Base-by-base conservation (phyloP, 2,329 filamentous ascomycete genomes). In the Bipolaris gigantea region DNA sequence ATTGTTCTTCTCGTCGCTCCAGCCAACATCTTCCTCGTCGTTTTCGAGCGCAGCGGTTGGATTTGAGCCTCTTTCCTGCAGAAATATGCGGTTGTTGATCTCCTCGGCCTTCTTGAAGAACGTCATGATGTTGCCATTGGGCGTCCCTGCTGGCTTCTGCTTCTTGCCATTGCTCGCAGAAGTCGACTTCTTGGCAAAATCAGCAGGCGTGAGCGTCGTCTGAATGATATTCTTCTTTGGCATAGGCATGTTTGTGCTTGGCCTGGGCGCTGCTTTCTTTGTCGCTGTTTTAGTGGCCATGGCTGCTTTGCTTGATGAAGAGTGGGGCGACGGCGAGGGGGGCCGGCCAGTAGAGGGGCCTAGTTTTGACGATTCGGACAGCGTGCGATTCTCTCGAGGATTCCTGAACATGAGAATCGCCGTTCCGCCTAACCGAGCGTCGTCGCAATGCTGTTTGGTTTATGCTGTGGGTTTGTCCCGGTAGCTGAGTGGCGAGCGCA, bases 41-140 rank as follows among this genome's bases (percentile, higher is more conserved):
- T 62, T 62, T 10, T 60, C 64, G 13, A 73, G 57, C 23, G 50
- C 50, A 15, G 66, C 53, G 1, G 44, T 55, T 5, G 62, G 60
- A 6, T 65, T 59, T 13, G 59, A 44, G 1, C 65, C 64, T 38
- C 63, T 61, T n/a, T 73, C 73, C 30, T 72, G 64, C 16, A 75
- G 16, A 30, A 76, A 77, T 30, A 76, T 68, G 5, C 64, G 66
- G 46, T 64, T 71, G 49, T 70, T 73, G 21, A 74, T 73, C 43
- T 75, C 71, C 41, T 78, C 79, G 1, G 77, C 70, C 67, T 82
- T 83, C 64, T 80, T 80, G 73, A 83, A 83, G 65, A 83, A 83
- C 43, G 73, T 76, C 67, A 82, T 72, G 55, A 83, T 83, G 57
- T 79, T 83, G 42, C 76, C 75, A 60, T 83, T 83, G 18, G 73